phyloP scores from a whole-genome alignment of 352 stramenopile genomes.

The Phytophthora pistaciae region DNA sequence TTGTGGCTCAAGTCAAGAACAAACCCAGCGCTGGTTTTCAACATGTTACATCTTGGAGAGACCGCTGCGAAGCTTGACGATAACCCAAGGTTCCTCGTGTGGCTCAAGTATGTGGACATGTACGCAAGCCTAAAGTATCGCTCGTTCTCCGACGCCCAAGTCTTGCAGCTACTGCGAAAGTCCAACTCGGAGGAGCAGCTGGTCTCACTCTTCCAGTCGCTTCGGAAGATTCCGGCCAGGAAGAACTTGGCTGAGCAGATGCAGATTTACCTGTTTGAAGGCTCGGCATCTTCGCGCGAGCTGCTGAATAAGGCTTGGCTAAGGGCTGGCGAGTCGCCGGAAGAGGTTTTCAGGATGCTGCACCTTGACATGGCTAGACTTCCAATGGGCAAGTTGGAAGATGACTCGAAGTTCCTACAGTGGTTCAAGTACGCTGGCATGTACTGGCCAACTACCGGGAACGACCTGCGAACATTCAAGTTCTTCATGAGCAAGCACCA shows the following conservation, averaged over 20 bases:
- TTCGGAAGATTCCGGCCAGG: neutral
- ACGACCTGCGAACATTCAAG: neutral
- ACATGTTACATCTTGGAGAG: neutral
- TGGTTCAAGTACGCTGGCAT: neutral
- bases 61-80: neutral
- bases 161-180: neutral
- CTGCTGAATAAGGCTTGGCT: slow-evolving; percentile 1
- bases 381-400: neutral
- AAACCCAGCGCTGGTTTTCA: neutral
- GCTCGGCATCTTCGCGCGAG: neutral
- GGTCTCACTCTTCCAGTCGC: slow-evolving; percentile 5
- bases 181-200: slow-evolving; percentile 3
- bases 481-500: neutral
- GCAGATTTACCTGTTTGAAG: neutral
- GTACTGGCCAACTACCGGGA: neutral
- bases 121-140: neutral
- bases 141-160: neutral
- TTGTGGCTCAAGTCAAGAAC: neutral
- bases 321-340: neutral
- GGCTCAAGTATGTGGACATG: neutral
- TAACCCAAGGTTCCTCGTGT: slow-evolving; percentile 4
- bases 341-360: neutral
- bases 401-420: neutral
- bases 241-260: slow-evolving; percentile 1
- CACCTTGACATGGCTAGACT: neutral